A percentile compares a stretch with the other conserved stretches of the same genome.
Evolutionary conservation across 495 filamentous ascomycete species (phyloP).

Genomic region (Podospora bellae-mahoneyi): DNA sequence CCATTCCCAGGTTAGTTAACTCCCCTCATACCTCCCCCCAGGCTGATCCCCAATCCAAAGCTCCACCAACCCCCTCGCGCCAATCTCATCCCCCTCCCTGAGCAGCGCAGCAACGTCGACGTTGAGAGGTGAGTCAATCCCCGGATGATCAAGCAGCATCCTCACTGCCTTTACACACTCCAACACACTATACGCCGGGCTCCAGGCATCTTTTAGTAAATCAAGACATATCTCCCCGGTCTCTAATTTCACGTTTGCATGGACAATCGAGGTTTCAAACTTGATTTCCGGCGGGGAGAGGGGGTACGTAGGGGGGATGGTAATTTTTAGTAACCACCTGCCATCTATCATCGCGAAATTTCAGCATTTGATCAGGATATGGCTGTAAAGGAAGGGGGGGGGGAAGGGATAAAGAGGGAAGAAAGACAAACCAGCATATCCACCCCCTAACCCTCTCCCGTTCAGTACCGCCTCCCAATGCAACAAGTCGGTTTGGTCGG

Average conservation of each 20-base stretch:
- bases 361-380: too few species aligned
- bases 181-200: conserved; percentile 75
- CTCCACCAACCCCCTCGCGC: conserved; percentile 76
- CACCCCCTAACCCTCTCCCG: conserved; percentile 55
- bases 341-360: conserved; percentile 52
- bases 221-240: conserved; percentile 94
- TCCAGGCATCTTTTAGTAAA: conserved; percentile 78
- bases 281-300: conserved; percentile 66
- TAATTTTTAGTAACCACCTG: conserved; percentile 76
- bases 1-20: conserved; percentile 5
- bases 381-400: too few species aligned
- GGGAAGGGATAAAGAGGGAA: neutral
- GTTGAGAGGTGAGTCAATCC: conserved; percentile 80
- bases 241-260: conserved; percentile 77
- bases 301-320: conserved; percentile 76
- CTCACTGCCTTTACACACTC: conserved; percentile 73
- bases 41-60: conserved; percentile 58
- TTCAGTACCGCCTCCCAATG: conserved; percentile 78
- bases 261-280: conserved; percentile 78
- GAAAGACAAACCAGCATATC: conserved; percentile 64
- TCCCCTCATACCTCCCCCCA: conserved; percentile 45
- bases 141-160: conserved; percentile 71
- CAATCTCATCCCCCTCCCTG: conserved; percentile 70
- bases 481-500: conserved; percentile 66
- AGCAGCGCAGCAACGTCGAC: conserved; percentile 80